Evolutionary conservation across 495 filamentous ascomycete species (phyloP).

Genomic region (Polyplosphaeria fusca): DNA sequence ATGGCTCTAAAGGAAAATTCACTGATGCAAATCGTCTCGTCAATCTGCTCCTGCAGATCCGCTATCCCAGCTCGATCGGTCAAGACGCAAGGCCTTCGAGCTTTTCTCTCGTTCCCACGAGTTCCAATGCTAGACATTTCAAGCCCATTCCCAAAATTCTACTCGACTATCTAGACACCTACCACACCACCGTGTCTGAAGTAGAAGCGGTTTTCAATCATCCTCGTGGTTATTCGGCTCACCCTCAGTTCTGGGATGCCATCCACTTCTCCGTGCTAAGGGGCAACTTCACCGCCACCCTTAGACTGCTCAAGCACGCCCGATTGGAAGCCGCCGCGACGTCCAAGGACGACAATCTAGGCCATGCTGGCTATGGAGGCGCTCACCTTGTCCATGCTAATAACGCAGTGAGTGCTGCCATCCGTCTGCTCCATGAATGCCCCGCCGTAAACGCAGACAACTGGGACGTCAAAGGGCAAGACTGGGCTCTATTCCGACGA

Average conservation of each 20-base stretch:
- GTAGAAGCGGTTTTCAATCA: conserved; percentile 57
- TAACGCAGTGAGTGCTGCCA: conserved; percentile 61
- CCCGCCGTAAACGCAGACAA: conserved; percentile 60
- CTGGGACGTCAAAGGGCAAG: conserved; percentile 72
- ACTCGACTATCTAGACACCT: conserved; percentile 70
- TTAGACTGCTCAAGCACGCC: conserved; percentile 62
- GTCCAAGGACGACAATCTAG: conserved; percentile 54
- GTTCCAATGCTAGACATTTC: conserved; percentile 12
- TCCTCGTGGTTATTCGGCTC: conserved; percentile 67
- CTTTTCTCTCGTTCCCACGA: conserved; percentile 35
- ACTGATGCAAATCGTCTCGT: conserved; percentile 71
- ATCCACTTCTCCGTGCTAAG: conserved; percentile 60
- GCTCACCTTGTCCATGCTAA: conserved; percentile 69
- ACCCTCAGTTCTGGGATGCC: conserved; percentile 75
- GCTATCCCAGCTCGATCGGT: conserved; percentile 57
- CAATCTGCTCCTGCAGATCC: conserved; percentile 66
- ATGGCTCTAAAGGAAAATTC: not conserved
- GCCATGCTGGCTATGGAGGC: conserved; percentile 64
- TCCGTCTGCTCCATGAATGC: conserved; percentile 64
- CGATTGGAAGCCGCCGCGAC: conserved; percentile 70
- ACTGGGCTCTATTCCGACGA: conserved; percentile 77
- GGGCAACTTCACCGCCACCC: conserved; percentile 62
- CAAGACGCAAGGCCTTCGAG: conserved; percentile 34
- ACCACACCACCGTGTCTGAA: conserved; percentile 64
- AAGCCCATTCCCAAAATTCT: conserved; percentile 67